These are phyloP conservation scores for Claviceps sp. DNA, from an alignment of 2,329 filamentous ascomycete species.

Conservation along the genomic window DNA sequence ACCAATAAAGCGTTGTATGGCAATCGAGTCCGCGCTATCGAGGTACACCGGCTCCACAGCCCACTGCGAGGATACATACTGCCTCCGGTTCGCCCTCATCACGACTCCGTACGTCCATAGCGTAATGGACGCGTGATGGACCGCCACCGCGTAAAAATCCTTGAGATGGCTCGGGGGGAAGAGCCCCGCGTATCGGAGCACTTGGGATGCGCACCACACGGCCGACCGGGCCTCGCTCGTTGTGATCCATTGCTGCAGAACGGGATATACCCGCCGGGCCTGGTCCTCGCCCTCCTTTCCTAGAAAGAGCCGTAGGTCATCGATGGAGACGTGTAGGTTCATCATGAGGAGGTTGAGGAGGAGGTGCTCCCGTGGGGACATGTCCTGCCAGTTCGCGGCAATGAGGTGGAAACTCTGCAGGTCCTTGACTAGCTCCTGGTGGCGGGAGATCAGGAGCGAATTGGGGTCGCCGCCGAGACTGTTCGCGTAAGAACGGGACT, in stretches of 20 bases:
- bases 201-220: conserved; percentile 55
- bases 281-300: conserved; percentile 53
- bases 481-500: conserved; percentile 33
- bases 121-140: conserved; percentile 55
- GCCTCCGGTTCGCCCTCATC: conserved; percentile 24
- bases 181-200: conserved; percentile 44
- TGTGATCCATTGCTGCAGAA: conserved; percentile 44
- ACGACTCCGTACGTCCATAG: conserved; percentile 59
- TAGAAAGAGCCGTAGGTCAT: conserved; percentile 54
- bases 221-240: conserved; percentile 43
- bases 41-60: conserved; percentile 33
- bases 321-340: conserved; percentile 50
- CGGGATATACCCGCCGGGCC: conserved; percentile 43
- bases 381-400: conserved; percentile 28
- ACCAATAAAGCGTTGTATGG: conserved; percentile 42
- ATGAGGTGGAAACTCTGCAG: conserved; percentile 34
- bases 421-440: conserved; percentile 48
- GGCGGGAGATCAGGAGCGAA: conserved; percentile 38
- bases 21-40: conserved; percentile 39
- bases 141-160: conserved; percentile 54
- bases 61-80: conserved; percentile 20
- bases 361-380: conserved; percentile 32
- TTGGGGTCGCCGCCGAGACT: conserved; percentile 26
- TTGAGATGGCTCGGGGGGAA: conserved; percentile 41
- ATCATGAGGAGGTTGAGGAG: conserved; percentile 44